phyloP scores from a whole-genome alignment of 2,329 filamentous ascomycete genomes.

The Scedosporium apiospermum region DNA sequence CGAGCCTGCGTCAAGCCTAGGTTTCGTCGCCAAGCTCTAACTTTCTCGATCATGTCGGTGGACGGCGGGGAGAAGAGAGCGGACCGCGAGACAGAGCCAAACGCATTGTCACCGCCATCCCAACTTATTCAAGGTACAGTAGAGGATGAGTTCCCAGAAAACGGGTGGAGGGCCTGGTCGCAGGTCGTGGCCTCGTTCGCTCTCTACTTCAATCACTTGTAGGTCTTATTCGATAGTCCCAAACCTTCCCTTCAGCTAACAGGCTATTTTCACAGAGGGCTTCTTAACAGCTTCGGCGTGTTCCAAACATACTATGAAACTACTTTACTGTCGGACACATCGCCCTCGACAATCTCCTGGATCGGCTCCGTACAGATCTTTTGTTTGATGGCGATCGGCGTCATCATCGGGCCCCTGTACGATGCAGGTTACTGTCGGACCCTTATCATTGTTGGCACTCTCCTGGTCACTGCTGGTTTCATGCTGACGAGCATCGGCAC shows the following conservation, averaged over 20 bases:
- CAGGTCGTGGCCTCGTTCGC: constrained; percentile 37
- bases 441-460: constrained; percentile 28
- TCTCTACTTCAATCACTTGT: constrained; percentile 37
- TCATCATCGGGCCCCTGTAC: constrained; percentile 30
- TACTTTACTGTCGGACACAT: constrained; percentile 22
- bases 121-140: not conserved
- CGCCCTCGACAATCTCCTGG: constrained; percentile 22
- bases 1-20: too few relatives aligned
- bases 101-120: not conserved
- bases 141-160: constrained; percentile 11
- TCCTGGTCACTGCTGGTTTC: constrained; percentile 34
- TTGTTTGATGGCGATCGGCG: constrained; percentile 25
- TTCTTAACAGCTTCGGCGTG: constrained; percentile 36
- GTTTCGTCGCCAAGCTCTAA: too few relatives aligned
- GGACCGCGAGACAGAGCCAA: not conserved
- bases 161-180: constrained; percentile 31
- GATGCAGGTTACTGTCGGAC: constrained; percentile 35
- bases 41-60: too few relatives aligned
- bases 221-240: not conserved
- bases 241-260: not conserved
- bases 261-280: constrained; percentile 21
- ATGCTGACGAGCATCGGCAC: constrained; percentile 29
- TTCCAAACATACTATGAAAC: constrained; percentile 43
- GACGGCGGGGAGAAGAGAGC: too few relatives aligned
- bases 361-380: constrained; percentile 38